A percentile compares a stretch with the other conserved stretches of the same genome.
Conservation (phyloP, 495 filamentous ascomycete species). For the Usnea hakonensis region DNA sequence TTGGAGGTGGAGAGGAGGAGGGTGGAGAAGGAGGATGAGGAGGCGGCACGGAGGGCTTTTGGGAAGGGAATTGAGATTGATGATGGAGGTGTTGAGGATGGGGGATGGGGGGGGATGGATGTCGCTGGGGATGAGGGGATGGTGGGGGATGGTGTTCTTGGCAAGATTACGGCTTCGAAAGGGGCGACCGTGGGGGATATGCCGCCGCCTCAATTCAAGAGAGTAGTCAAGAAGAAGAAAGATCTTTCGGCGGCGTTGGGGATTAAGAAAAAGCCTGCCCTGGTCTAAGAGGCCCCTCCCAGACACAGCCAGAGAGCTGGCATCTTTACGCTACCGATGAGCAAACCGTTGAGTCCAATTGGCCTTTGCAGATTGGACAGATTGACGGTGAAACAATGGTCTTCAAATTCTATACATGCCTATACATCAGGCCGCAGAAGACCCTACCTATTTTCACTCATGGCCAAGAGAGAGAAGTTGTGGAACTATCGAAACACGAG, state of each 20-base stretch:
- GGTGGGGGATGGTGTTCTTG: slow-evolving; percentile 25
- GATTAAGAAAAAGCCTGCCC: slow-evolving; percentile 79
- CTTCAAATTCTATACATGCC: slow-evolving; percentile 14
- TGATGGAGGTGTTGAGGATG: slow-evolving; percentile 31
- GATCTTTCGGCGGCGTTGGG: slow-evolving; percentile 61
- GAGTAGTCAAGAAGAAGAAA: slow-evolving; percentile 79
- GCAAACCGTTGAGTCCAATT: too few species aligned
- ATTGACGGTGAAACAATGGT: background rate
- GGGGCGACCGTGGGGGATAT: slow-evolving; percentile 30
- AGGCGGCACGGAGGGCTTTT: slow-evolving; percentile 75
- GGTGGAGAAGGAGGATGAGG: slow-evolving; percentile 78
- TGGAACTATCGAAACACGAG: slow-evolving; percentile 11
- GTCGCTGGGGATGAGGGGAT: slow-evolving; percentile 35
- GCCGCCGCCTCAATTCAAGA: slow-evolving; percentile 65
- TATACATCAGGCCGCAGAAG: background rate
- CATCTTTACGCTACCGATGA: too few species aligned
- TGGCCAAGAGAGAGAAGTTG: slow-evolving; percentile 9
- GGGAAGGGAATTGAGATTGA: slow-evolving; percentile 49
- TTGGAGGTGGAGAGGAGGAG: slow-evolving; percentile 52
- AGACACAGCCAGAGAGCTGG: too few species aligned
- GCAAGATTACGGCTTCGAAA: slow-evolving; percentile 12
- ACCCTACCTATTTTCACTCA: background rate
- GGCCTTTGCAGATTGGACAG: background rate
- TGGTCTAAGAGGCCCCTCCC: slow-evolving; percentile 35
- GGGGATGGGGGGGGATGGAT: slow-evolving; percentile 13